Percentiles rank a stretch among this genome's conserved stretches.
These are phyloP conservation scores for Annulohypoxylon bovei DNA, from an alignment of 495 filamentous ascomycete genomes.

Conservation along the genomic window DNA sequence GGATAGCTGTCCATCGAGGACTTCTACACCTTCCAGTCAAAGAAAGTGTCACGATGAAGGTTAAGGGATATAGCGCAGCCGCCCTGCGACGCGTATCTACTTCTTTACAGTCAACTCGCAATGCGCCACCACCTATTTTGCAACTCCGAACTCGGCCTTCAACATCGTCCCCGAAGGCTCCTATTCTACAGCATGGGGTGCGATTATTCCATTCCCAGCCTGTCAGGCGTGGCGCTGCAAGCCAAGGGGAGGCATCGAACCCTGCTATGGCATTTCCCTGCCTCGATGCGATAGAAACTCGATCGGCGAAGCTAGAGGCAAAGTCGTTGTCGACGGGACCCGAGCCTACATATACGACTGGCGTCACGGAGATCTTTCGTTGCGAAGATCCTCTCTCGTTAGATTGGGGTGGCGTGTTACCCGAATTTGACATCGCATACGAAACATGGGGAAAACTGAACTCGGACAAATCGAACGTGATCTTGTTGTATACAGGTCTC, in stretches of 20 bases:
- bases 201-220: constrained; percentile 48
- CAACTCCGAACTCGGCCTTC: constrained; percentile 31
- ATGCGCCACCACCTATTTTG: constrained; percentile 3
- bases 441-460: constrained; percentile 94
- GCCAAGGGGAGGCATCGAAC: constrained; percentile 69
- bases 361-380: constrained; percentile 78
- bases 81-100: constrained; percentile 36
- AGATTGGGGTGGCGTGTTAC: constrained; percentile 92
- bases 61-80: constrained; percentile 16
- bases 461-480: constrained; percentile 82
- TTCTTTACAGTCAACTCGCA: constrained; percentile 18
- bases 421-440: constrained; percentile 88
- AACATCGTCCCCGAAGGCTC: constrained; percentile 4
- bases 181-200: constrained; percentile 23
- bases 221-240: constrained; percentile 38
- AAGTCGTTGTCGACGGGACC: constrained; percentile 77
- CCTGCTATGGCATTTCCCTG: constrained; percentile 95
- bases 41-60: constrained; percentile 21
- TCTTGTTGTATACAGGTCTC: constrained; percentile 92
- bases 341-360: constrained; percentile 93
- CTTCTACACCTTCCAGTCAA: not conserved
- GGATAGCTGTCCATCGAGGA: constrained; percentile 1
- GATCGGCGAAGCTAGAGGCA: constrained; percentile 79
- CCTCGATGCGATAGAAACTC: constrained; percentile 87
- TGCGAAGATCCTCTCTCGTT: constrained; percentile 79